Conservation (phyloP, 805 yeast genomes). For the Yarrowia osloensis region DNA sequence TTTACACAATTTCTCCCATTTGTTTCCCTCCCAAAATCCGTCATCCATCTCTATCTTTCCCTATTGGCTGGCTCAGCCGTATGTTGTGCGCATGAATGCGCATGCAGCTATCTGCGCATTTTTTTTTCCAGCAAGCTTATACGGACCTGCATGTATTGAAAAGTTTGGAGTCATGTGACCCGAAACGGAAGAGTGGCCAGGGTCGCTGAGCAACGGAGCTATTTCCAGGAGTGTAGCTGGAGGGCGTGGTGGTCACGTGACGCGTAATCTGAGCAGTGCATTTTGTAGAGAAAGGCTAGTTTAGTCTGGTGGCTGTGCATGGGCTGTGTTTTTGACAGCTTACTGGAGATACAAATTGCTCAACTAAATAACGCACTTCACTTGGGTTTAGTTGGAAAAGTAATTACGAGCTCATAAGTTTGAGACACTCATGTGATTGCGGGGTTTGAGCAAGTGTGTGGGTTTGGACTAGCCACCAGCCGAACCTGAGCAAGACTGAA, state of each 20-base stretch:
- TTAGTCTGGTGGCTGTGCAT: neutral
- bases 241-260: no score
- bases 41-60: neutral
- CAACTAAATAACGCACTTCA: neutral
- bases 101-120: constrained; percentile 18
- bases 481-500: no score
- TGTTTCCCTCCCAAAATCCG: neutral
- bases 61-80: constrained; percentile 12
- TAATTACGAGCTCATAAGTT: no score
- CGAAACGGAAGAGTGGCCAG: no score
- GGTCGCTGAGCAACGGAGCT: no score
- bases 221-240: no score
- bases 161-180: neutral
- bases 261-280: neutral
- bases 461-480: no score
- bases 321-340: neutral
- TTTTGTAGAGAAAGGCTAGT: neutral
- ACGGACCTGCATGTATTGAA: constrained; percentile 13
- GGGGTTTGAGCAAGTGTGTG: no score
- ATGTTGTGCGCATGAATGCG: neutral
- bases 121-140: constrained; percentile 7
- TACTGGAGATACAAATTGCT: neutral
- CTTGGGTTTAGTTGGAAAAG: no score
- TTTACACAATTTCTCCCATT: neutral
- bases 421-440: no score